phyloP scores from a whole-genome alignment of 257 asterid species.

The Solanum tacnaense region DNA sequence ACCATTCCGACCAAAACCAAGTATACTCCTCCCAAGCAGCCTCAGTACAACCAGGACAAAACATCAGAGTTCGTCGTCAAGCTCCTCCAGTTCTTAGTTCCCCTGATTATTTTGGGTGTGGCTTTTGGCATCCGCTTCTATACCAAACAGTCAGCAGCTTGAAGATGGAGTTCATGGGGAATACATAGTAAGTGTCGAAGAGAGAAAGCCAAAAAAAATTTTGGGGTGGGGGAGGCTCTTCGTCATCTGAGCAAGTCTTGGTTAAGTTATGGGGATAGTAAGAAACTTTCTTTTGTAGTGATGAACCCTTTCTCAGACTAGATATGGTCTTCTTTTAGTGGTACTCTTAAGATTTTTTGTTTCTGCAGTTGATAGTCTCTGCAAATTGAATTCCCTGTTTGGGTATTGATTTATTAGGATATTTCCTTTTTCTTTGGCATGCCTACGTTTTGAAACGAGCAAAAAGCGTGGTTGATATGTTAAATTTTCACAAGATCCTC shows the following conservation, averaged over 20 bases:
- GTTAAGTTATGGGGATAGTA: background rate
- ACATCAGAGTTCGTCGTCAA: conserved; percentile 52
- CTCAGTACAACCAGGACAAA: conserved; percentile 47
- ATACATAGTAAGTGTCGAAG: background rate
- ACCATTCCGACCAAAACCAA: conserved; percentile 33
- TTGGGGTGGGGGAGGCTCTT: background rate
- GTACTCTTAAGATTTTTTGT: background rate
- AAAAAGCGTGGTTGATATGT: background rate
- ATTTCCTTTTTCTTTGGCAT: background rate
- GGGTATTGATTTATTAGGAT: background rate
- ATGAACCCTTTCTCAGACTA: background rate
- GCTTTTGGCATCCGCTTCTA: conserved; percentile 71
- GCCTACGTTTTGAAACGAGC: background rate
- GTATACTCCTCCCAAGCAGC: conserved; percentile 51
- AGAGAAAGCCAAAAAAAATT: no score
- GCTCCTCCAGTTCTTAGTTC: conserved; percentile 80
- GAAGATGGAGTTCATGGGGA: background rate
- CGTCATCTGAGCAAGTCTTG: background rate
- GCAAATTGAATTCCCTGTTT: background rate
- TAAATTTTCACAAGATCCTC: background rate
- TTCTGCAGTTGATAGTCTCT: background rate
- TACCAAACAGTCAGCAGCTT: conserved; percentile 52
- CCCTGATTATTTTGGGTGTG: conserved; percentile 53
- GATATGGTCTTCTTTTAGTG: background rate
- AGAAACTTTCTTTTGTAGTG: background rate